These are phyloP conservation scores for Rosa rugosa DNA, from an alignment of 306 rosid species.

Conservation along the genomic window DNA sequence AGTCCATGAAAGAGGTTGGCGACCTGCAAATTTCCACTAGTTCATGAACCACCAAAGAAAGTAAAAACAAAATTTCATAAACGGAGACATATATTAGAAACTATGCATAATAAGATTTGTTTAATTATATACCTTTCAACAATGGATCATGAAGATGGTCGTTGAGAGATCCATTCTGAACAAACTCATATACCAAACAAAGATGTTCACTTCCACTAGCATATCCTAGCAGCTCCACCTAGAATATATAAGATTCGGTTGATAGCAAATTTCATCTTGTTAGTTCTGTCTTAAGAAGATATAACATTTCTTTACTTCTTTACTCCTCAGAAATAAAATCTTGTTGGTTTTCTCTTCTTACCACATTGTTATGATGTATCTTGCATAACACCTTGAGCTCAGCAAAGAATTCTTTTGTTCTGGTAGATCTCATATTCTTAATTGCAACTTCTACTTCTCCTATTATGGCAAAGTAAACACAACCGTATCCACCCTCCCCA, in stretches of 20 bases:
- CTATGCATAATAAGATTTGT: background rate
- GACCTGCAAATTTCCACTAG: constrained; percentile 32
- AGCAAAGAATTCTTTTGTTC: constrained; percentile 58
- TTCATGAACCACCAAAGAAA: background rate
- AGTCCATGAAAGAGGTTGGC: constrained; percentile 63
- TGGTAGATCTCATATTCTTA: constrained; percentile 62
- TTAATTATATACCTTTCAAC: constrained; percentile 49
- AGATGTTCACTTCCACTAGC: constrained; percentile 64
- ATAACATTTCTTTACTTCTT: background rate
- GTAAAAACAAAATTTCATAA: background rate
- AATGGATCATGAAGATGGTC: constrained; percentile 64
- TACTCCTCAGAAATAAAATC: background rate
- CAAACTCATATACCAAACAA: constrained; percentile 63
- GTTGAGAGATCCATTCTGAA: constrained; percentile 58
- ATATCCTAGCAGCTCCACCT: constrained; percentile 64
- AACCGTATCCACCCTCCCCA: constrained; percentile 26
- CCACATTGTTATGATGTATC: constrained; percentile 42
- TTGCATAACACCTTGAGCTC: constrained; percentile 63
- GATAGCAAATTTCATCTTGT: background rate
- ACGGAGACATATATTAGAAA: background rate
- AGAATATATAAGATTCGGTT: constrained; percentile 17
- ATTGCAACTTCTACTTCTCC: constrained; percentile 47
- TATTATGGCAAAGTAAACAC: constrained; percentile 13
- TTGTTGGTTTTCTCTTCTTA: constrained; percentile 22
- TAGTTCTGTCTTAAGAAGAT: background rate